Evolutionary conservation across 2,329 filamentous ascomycete genomes (phyloP).

Genomic region (Scedosporium dehoogii): DNA sequence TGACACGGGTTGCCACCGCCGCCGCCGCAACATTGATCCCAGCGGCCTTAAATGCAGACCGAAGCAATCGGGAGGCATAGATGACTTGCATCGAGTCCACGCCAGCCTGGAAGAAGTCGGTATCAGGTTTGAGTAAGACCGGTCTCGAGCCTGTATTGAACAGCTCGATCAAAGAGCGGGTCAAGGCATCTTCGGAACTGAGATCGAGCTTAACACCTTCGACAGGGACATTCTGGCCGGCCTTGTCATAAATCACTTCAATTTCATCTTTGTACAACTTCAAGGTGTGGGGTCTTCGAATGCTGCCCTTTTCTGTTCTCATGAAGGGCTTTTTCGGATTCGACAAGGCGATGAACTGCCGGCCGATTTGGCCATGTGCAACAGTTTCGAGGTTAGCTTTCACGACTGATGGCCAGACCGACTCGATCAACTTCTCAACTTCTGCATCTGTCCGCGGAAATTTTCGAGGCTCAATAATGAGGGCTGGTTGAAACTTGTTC

Average conservation of each 20-base stretch:
- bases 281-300: conserved; percentile 29
- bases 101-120: conserved; percentile 27
- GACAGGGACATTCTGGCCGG: conserved; percentile 9
- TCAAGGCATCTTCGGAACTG: conserved; percentile 14
- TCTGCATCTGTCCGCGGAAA: conserved; percentile 17
- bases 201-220: conserved; percentile 13
- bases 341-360: conserved; percentile 27
- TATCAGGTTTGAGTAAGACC: conserved; percentile 13
- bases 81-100: conserved; percentile 30
- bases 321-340: conserved; percentile 30
- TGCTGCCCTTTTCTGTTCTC: conserved; percentile 33
- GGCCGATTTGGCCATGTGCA: conserved; percentile 34
- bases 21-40: conserved; percentile 10
- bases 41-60: conserved; percentile 11
- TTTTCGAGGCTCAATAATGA: conserved; percentile 34
- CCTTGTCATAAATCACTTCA: conserved; percentile 26
- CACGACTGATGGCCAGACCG: conserved; percentile 32
- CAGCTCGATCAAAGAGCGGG: conserved; percentile 14
- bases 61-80: conserved; percentile 11
- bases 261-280: conserved; percentile 33
- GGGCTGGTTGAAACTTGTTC: conserved; percentile 32
- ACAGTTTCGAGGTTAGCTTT: conserved; percentile 32
- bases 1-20: conserved; percentile 13
- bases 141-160: conserved; percentile 12
- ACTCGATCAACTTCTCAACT: conserved; percentile 24